Base-by-base conservation (phyloP, 2,329 filamentous ascomycete species). In the Apiospora hydei region DNA sequence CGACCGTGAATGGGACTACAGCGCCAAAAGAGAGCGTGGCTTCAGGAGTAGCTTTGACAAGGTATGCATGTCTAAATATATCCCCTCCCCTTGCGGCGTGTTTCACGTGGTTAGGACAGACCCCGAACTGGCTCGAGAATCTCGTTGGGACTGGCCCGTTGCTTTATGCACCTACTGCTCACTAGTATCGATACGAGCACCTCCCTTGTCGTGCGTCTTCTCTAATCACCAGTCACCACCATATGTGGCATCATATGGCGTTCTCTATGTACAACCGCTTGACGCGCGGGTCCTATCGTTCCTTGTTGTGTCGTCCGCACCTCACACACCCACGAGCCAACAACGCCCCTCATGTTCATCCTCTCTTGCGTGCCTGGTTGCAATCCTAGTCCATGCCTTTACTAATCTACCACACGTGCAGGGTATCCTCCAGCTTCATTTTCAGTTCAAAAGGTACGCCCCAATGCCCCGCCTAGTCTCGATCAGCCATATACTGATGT, bases 1-100 rank as follows among this genome's bases (percentile, higher is more conserved):
- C 51, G 96, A 99, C 83, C 96, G 96, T 75, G 96, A 99, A 83
- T 99, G 96, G 96, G 96, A 99, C 82, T 99, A 98, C 81, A 98
- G 94, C 81, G 94, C 96, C 3, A 98, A 98, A 84, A 90, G 92
- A 77, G 96, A 99, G 78, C 90, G 96, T 73, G 97, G 96, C 0
- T 99, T 98, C 84, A 95, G 90, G 81, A 98, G 95, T 83, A 97
- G 93, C 75, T 99, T 98, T 82, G 96, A 99, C 84, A 98, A 98
- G 91, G 94, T 96, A 90, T 75, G 89, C 84, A n/a, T 53, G 38
- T 64, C 70, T 61, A 61, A 61, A 61, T 61, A 61, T 61, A 61
- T 57, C 69, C 71, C 70, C 73, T 71, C 72, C 72, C 74, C 70
- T 73, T 75, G 69, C 70, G 66, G 73, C 34, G 26, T 69, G 26